These are phyloP conservation scores for Phaffia rhodozyma DNA, from an alignment of 1,284 basidiomycete species.

Conservation along the genomic window DNA sequence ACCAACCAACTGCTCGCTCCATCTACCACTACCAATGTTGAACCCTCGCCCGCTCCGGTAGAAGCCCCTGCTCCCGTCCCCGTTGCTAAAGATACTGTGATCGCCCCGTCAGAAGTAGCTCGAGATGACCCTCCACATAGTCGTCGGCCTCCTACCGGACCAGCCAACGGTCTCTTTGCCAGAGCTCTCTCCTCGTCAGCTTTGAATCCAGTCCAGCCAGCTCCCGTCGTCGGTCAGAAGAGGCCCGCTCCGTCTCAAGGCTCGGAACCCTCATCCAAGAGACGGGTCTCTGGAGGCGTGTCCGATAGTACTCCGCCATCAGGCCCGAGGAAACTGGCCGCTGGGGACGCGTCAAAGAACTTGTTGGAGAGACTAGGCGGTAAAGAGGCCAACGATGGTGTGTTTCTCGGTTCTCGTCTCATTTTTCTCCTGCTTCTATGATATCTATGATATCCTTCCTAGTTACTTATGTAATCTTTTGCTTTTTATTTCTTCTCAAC, in stretches of 20 bases:
- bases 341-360: neutral
- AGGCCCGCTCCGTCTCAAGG: neutral
- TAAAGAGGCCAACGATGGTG: constrained; percentile 1
- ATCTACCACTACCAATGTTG: neutral
- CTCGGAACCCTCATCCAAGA: constrained; percentile 2
- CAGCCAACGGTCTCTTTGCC: neutral
- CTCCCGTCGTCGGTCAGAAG: neutral
- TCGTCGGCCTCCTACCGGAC: constrained; percentile 3
- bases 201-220: neutral
- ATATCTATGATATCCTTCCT: too few species aligned
- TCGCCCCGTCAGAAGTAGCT: neutral
- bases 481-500: neutral
- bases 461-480: too few species aligned
- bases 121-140: neutral
- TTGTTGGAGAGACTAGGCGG: constrained; percentile 4
- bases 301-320: neutral
- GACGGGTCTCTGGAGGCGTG: neutral
- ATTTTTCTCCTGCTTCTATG: too few species aligned
- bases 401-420: neutral
- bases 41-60: neutral
- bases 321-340: neutral
- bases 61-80: neutral
- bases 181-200: constrained; percentile 5
- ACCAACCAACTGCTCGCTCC: neutral
- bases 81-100: neutral